These are phyloP conservation scores for Cokeromyces recurvatus DNA, from an alignment of 371 early-diverging fungal genomes.

Conservation along the genomic window DNA sequence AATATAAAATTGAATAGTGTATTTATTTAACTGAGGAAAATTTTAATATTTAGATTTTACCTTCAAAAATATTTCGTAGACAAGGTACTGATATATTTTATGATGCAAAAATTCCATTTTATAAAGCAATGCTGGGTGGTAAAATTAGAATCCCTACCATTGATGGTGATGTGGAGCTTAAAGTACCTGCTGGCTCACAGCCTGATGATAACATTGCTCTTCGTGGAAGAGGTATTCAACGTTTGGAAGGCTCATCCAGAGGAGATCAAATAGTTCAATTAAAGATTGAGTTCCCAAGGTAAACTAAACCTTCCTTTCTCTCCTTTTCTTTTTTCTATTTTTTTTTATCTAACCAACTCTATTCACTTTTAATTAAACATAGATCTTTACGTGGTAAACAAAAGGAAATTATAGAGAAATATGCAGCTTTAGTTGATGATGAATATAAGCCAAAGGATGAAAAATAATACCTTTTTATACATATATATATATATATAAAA, in stretches of 20 bases:
- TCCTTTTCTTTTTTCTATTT: too few relatives aligned
- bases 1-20: too few relatives aligned
- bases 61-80: constrained; percentile 71
- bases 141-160: constrained; percentile 79
- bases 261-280: constrained; percentile 88
- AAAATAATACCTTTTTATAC: too few relatives aligned
- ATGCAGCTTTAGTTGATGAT: constrained; percentile 29
- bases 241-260: constrained; percentile 44
- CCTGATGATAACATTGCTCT: constrained; percentile 77
- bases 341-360: too few relatives aligned
- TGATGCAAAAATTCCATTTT: constrained; percentile 71
- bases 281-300: constrained; percentile 71
- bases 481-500: too few relatives aligned
- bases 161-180: constrained; percentile 89
- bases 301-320: too few relatives aligned
- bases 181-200: constrained; percentile 79
- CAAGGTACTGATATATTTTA: constrained; percentile 78
- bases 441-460: constrained; percentile 1
- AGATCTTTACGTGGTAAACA: constrained; percentile 32
- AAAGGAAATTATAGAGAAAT: constrained; percentile 22
- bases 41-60: constrained; percentile 25
- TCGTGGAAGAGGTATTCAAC: constrained; percentile 68
- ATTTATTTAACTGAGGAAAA: too few relatives aligned
- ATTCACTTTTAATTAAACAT: not conserved
- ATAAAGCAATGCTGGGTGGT: constrained; percentile 86